These are phyloP conservation scores for Limonium bicolor DNA, from an alignment of 148 eudicot species.

Conservation along the genomic window DNA sequence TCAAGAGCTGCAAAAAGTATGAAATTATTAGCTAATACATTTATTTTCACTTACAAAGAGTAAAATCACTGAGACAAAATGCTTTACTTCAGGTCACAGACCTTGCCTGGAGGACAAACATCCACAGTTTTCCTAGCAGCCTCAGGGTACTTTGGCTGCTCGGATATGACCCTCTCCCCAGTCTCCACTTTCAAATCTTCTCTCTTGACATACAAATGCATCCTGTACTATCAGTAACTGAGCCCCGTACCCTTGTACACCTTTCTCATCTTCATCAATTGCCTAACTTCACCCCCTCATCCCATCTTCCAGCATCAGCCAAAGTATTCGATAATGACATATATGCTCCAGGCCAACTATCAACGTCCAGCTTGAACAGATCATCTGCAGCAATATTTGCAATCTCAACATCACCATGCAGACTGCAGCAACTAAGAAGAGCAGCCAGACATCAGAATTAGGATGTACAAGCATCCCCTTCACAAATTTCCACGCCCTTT, in stretches of 20 bases:
- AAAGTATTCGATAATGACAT: conserved; percentile 63
- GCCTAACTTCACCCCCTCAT: conserved; percentile 56
- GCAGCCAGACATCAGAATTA: conserved; percentile 86
- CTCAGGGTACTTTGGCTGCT: too few relatives aligned
- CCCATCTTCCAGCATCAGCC: conserved; percentile 86
- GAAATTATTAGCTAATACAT: too few relatives aligned
- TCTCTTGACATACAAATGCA: too few relatives aligned
- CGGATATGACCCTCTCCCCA: too few relatives aligned
- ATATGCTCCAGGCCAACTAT: conserved; percentile 69
- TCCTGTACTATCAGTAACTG: too few relatives aligned
- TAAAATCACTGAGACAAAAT: too few relatives aligned
- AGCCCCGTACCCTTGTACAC: conserved; percentile 59
- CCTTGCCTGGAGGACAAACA: too few relatives aligned
- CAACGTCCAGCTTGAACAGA: conserved; percentile 35
- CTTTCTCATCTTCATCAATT: conserved; percentile 64
- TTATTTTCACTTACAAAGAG: too few relatives aligned
- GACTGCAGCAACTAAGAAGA: conserved; percentile 55
- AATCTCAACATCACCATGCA: conserved; percentile 72
- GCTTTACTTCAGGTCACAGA: too few relatives aligned
- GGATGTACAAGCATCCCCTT: conserved; percentile 68
- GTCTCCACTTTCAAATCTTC: too few relatives aligned
- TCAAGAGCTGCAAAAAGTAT: too few relatives aligned
- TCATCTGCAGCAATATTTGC: conserved; percentile 59
- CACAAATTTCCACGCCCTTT: conserved; percentile 47
- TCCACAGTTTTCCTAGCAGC: too few relatives aligned